These are phyloP conservation scores for Psilocybe cubensis DNA, from an alignment of 768 basidiomycete species.

Conservation along the genomic window DNA sequence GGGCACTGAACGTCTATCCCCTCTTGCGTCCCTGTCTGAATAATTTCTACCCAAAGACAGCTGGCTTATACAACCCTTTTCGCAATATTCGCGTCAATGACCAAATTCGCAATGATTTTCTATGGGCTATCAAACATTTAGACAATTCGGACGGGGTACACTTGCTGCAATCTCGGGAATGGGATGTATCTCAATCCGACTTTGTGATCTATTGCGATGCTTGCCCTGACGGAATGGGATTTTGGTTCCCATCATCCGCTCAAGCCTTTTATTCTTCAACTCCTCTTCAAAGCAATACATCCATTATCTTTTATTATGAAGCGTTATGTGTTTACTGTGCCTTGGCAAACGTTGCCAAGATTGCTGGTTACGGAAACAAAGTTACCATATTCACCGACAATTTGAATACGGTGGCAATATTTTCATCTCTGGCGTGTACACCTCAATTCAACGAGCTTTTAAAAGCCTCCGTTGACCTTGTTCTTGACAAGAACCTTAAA, in stretches of 20 bases:
- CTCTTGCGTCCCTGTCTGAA: conserved; percentile 34
- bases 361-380: no score
- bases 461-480: conserved; percentile 10
- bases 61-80: conserved; percentile 20
- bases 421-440: conserved; percentile 22
- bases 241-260: conserved; percentile 26
- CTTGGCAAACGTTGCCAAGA: background rate
- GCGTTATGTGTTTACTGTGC: conserved; percentile 27
- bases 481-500: conserved; percentile 8
- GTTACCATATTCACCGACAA: conserved; percentile 32
- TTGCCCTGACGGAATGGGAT: conserved; percentile 26
- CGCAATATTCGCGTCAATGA: conserved; percentile 31
- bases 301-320: conserved; percentile 31
- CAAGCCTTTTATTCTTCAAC: conserved; percentile 22
- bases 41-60: conserved; percentile 36
- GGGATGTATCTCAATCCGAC: conserved; percentile 13
- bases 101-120: conserved; percentile 26
- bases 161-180: conserved; percentile 18
- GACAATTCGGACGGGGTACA: conserved; percentile 20
- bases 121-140: conserved; percentile 35
- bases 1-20: conserved; percentile 44
- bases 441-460: conserved; percentile 30
- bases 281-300: background rate
- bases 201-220: conserved; percentile 29
- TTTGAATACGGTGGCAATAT: conserved; percentile 35